These are phyloP conservation scores for Acidomyces sp. DNA, from an alignment of 495 filamentous ascomycete genomes.

Conservation along the genomic window DNA sequence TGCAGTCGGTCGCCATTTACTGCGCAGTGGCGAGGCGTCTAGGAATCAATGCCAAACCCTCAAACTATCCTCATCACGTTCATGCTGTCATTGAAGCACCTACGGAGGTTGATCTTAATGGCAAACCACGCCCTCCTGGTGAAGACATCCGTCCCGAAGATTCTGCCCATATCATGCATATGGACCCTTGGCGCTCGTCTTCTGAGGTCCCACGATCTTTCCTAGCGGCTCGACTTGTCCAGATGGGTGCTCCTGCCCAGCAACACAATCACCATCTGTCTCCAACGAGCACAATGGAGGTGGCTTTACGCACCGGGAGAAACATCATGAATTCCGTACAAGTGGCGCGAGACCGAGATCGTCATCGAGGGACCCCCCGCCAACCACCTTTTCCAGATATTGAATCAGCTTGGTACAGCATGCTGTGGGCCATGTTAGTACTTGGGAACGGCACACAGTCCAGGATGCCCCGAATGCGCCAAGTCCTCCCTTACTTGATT, in stretches of 20 bases:
- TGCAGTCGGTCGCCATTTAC: conserved; percentile 65
- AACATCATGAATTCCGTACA: conserved; percentile 61
- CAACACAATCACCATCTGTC: conserved; percentile 46
- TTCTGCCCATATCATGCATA: conserved; percentile 48
- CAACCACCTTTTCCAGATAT: conserved; percentile 32
- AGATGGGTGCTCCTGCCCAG: conserved; percentile 44
- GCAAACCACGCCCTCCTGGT: conserved; percentile 24
- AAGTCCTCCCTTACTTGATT: conserved; percentile 53
- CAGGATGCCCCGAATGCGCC: conserved; percentile 37
- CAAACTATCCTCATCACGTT: conserved; percentile 67
- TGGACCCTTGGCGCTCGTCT: conserved; percentile 68
- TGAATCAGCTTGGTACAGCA: conserved; percentile 58
- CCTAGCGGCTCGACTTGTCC: conserved; percentile 46
- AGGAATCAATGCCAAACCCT: conserved; percentile 57
- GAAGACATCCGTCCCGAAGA: conserved; percentile 13
- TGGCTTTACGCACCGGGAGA: conserved; percentile 61
- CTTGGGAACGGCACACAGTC: conserved; percentile 29
- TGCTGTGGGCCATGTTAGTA: conserved; percentile 66
- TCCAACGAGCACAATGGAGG: conserved; percentile 46
- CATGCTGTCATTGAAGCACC: conserved; percentile 56
- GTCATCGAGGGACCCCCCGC: background rate
- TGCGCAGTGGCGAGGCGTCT: conserved; percentile 53
- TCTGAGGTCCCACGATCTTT: conserved; percentile 47
- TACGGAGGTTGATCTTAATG: conserved; percentile 48
- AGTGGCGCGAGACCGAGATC: conserved; percentile 16